Evolutionary conservation across 495 filamentous ascomycete species (phyloP).

Genomic region (Podospora pseudopauciseta): DNA sequence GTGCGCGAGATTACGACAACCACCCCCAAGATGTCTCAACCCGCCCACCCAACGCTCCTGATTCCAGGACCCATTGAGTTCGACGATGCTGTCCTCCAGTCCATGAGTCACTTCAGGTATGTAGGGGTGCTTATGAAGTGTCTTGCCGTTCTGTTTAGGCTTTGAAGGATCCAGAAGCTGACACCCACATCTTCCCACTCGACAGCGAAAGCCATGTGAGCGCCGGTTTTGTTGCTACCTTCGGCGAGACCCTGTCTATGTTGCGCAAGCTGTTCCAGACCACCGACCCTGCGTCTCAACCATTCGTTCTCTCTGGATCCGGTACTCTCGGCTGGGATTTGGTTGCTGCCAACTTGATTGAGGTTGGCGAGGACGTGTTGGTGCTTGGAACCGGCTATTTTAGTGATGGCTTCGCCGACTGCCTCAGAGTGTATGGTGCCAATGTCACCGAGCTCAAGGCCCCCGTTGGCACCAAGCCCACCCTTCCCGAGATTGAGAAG

Average conservation of each 20-base stretch:
- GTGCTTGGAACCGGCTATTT: constrained; percentile 97
- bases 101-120: constrained; percentile 94
- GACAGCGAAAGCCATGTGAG: constrained; percentile 87
- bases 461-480: constrained; percentile 83
- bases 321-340: constrained; percentile 96
- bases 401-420: constrained; percentile 89
- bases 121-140: not conserved
- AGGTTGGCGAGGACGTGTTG: constrained; percentile 82
- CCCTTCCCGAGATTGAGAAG: constrained; percentile 78
- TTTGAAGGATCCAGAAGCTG: constrained; percentile 6
- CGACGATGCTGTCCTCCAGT: constrained; percentile 91
- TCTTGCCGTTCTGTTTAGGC: not conserved
- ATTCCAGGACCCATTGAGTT: constrained; percentile 98
- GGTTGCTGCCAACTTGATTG: constrained; percentile 84
- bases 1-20: constrained; percentile 32
- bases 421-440: constrained; percentile 84
- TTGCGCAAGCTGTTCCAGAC: constrained; percentile 92
- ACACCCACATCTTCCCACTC: constrained; percentile 4
- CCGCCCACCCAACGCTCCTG: constrained; percentile 75
- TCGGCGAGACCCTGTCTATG: constrained; percentile 84
- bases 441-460: constrained; percentile 85
- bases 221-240: constrained; percentile 79
- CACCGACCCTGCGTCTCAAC: constrained; percentile 73
- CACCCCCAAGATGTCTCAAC: constrained; percentile 67
- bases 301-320: constrained; percentile 89